Evolutionary conservation across 2,329 filamentous ascomycete species (phyloP), one percentile per base, ranked within the genome.

Genomic region (Nakataea oryzae): DNA sequence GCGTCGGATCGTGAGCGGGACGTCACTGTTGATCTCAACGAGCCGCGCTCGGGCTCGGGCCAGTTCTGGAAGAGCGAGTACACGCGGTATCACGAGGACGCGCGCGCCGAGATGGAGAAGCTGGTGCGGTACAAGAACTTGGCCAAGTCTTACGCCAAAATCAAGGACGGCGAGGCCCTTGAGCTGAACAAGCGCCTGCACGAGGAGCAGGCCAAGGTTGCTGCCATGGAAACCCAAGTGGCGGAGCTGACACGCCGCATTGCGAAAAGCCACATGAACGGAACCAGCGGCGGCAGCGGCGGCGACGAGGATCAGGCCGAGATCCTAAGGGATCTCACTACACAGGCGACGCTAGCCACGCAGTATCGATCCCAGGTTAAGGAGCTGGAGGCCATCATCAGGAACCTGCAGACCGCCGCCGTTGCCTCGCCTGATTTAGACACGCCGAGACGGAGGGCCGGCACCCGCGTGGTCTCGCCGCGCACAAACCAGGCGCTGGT

Each of bases 11-110:
- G 30, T 50, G 70, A 74, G 41, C 76, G 74, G 66, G 87, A 91
- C 67, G 75, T 86, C 62, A 91, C 88, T 0, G 74, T 87, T 58
- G 89, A 92, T 68, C 75, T 91, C 59, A 87, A 88, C 65, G 86
- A 90, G 68, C 89, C 90, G 8, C 83, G 86, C 65, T 91, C 89
- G 2, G 83, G 88, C 63, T 91, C 89, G 4, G 89, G 89, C 8
- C 86, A 83, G 68, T 92, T 89, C 73, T 93, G 90, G 90, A 93
- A 93, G 74, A 81, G 84, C 28, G 84, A 91, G 69, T 93, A 89
- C 68, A 82, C 90, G 66, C 82, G 80, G 62, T 93, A 93, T 69
- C 86, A 90, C 59, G 79, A 84, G 57, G 87, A 89, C 65, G 89
- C 89, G 65, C 85, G 85, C 71, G 81, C 79, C 56, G 88, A 93